Evolutionary conservation across 441 rosid species (phyloP).

Genomic region (Rhodomyrtus psidioides): DNA sequence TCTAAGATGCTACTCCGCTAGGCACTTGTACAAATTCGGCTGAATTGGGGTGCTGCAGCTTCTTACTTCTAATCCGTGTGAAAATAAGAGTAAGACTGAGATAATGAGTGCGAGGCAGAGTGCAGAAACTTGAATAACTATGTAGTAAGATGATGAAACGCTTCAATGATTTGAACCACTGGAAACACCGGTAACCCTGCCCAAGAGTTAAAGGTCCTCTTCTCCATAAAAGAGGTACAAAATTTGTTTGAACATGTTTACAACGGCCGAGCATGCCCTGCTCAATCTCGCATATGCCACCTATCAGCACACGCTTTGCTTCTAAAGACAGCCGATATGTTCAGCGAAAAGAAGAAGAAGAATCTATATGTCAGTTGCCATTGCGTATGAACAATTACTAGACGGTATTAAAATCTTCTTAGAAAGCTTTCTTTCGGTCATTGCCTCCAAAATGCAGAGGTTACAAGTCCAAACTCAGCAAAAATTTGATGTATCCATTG

Average conservation of each 20-base stretch:
- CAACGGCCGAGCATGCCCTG: not conserved
- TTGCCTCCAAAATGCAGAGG: not conserved
- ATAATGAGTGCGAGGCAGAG: not conserved
- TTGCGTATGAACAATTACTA: not conserved
- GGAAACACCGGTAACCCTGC: not conserved
- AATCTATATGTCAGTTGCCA: not conserved
- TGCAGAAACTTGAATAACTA: not conserved
- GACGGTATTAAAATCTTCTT: not conserved
- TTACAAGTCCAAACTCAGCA: not conserved
- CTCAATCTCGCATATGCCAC: not conserved
- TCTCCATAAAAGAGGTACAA: not conserved
- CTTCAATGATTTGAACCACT: not conserved
- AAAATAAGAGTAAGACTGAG: too few species aligned
- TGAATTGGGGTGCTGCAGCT: not conserved
- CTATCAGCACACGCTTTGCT: not conserved
- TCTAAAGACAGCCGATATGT: not conserved
- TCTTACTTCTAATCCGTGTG: not conserved
- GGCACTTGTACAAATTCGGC: not conserved
- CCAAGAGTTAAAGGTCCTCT: not conserved
- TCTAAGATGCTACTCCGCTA: not conserved
- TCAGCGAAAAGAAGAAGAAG: not conserved
- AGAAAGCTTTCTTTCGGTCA: not conserved
- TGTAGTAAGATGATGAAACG: not conserved
- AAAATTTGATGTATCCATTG: not conserved
- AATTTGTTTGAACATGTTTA: not conserved